A percentile compares a stretch with the other conserved stretches of the same genome.
phyloP scores from a whole-genome alignment of 2,329 filamentous ascomycete genomes.

The Curvularia spicifera region DNA sequence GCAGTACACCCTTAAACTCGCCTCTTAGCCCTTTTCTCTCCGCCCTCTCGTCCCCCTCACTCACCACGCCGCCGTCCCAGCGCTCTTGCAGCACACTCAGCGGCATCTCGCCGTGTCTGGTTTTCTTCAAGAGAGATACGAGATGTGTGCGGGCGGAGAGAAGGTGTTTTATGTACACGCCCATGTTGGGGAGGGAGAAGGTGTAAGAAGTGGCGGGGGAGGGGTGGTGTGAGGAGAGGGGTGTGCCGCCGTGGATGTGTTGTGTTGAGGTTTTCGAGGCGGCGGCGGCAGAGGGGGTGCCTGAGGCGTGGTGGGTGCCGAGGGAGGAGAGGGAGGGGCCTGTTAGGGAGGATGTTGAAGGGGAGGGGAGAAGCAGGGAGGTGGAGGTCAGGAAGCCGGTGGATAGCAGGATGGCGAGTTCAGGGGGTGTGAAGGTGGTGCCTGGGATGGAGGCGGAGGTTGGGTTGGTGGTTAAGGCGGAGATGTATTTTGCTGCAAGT shows the following conservation, averaged over 20 bases:
- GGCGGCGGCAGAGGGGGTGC: constrained; percentile 72
- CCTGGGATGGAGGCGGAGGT: constrained; percentile 53
- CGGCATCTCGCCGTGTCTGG: constrained; percentile 67
- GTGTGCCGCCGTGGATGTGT: constrained; percentile 68
- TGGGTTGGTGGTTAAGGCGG: constrained; percentile 60
- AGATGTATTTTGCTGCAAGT: constrained; percentile 56
- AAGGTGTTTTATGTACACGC: constrained; percentile 70
- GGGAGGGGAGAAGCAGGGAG: constrained; percentile 41
- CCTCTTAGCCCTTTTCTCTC: constrained; percentile 61
- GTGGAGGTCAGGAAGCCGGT: constrained; percentile 69
- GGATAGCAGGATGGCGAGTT: constrained; percentile 66
- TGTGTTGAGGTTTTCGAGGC: constrained; percentile 67
- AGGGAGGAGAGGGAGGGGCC: constrained; percentile 66
- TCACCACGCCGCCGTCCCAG: constrained; percentile 72
- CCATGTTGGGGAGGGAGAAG: constrained; percentile 71
- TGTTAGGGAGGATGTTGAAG: constrained; percentile 50
- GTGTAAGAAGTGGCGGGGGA: constrained; percentile 49
- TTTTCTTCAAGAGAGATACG: constrained; percentile 61
- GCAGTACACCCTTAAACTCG: constrained; percentile 63
- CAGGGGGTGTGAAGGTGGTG: constrained; percentile 52
- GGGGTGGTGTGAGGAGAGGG: constrained; percentile 20
- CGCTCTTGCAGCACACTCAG: constrained; percentile 68
- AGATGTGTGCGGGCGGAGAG: constrained; percentile 69
- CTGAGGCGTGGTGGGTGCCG: constrained; percentile 68
- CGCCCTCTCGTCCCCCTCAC: constrained; percentile 52